These are phyloP conservation scores for Backusella macrospora DNA, from an alignment of 192 early-diverging fungal species.

Conservation along the genomic window DNA sequence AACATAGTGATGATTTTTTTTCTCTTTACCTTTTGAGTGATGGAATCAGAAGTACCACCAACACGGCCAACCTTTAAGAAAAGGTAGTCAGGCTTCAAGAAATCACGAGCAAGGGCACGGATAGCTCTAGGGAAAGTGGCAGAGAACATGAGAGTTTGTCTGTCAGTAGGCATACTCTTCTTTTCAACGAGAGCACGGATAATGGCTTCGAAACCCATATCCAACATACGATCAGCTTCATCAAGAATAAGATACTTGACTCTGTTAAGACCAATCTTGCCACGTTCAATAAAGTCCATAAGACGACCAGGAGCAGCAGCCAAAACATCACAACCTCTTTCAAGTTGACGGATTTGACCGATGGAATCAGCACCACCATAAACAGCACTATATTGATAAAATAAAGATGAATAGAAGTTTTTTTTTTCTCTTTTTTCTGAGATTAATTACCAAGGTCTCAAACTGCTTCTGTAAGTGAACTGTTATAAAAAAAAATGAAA, in stretches of 20 bases:
- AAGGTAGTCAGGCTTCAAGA: constrained; percentile 76
- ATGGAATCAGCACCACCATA: constrained; percentile 90
- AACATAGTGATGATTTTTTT: too few species aligned
- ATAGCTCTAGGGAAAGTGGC: constrained; percentile 97
- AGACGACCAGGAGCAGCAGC: constrained; percentile 95
- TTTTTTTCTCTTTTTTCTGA: background rate
- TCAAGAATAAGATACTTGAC: constrained; percentile 77
- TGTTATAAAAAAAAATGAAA: background rate
- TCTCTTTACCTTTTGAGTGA: constrained; percentile 64
- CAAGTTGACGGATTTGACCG: constrained; percentile 76
- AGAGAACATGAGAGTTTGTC: constrained; percentile 96
- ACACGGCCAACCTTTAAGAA: constrained; percentile 90
- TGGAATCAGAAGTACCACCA: constrained; percentile 87
- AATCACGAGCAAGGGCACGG: constrained; percentile 90
- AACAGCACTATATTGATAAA: constrained; percentile 60
- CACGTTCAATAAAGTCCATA: constrained; percentile 87
- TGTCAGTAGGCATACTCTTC: constrained; percentile 38
- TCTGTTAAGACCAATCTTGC: constrained; percentile 68
- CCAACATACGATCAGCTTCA: constrained; percentile 94
- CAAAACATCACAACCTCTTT: constrained; percentile 88
- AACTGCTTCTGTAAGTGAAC: constrained; percentile 53
- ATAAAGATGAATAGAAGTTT: constrained; percentile 25
- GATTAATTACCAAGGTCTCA: constrained; percentile 47
- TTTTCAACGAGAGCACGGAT: constrained; percentile 83
- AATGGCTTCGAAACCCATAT: constrained; percentile 97